Percentiles rank a stretch among this genome's conserved stretches.
Conservation (phyloP, 192 early-diverging fungal genomes). For the Lunasporangiospora selenospora region DNA sequence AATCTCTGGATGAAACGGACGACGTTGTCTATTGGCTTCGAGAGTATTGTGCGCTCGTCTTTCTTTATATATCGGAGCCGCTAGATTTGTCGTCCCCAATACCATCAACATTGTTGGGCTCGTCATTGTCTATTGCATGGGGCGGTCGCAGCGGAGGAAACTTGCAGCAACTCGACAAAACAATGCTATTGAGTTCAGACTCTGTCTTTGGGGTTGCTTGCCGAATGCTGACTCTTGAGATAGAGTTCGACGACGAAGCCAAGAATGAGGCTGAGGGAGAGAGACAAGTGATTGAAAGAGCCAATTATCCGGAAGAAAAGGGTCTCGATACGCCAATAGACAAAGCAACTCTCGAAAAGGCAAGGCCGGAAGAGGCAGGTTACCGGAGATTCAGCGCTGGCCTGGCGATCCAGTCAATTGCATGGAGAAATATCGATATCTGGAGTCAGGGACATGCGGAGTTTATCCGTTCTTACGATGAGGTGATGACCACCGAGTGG, state of each 20-base stretch:
- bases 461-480: constrained; percentile 1
- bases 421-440: constrained; percentile 13
- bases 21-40: constrained; percentile 28
- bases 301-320: too few relatives aligned
- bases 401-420: constrained; percentile 30
- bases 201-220: constrained; percentile 17
- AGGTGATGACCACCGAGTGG: constrained; percentile 18
- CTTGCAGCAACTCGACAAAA: constrained; percentile 20
- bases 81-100: not conserved
- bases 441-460: constrained; percentile 26
- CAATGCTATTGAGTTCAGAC: constrained; percentile 7
- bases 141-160: too few relatives aligned
- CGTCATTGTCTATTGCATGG: too few relatives aligned
- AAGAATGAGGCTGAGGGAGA: not conserved
- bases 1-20: constrained; percentile 5
- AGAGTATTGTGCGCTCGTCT: constrained; percentile 31
- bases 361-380: constrained; percentile 13
- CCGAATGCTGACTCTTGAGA: constrained; percentile 38
- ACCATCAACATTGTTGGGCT: too few relatives aligned
- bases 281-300: too few relatives aligned
- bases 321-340: too few relatives aligned
- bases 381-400: constrained; percentile 32
- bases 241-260: constrained; percentile 16
- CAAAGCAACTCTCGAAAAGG: too few relatives aligned
- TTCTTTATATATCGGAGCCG: constrained; percentile 10